A percentile compares a stretch with the other conserved stretches of the same genome.
Conservation (phyloP, 2,329 filamentous ascomycete genomes). For the Rhexocercosporidium sp. region DNA sequence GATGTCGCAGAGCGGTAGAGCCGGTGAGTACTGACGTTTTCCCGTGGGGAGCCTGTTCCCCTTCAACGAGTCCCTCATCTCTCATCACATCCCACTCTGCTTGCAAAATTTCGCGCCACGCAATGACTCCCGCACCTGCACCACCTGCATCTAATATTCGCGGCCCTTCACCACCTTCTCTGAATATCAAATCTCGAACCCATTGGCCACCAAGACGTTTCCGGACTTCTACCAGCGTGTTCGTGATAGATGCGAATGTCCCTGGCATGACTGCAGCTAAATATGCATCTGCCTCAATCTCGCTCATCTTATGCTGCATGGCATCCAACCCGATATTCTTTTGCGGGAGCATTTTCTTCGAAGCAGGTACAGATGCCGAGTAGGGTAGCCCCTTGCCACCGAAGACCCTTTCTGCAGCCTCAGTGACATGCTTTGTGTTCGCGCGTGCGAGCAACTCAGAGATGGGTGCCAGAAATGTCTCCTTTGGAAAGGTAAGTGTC, state of each 20-base stretch:
- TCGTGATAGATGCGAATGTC: slow-evolving; percentile 70
- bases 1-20: slow-evolving; percentile 74
- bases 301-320: slow-evolving; percentile 68
- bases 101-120: slow-evolving; percentile 77
- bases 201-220: slow-evolving; percentile 74
- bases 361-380: slow-evolving; percentile 72
- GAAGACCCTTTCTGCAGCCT: slow-evolving; percentile 74
- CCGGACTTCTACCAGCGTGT: slow-evolving; percentile 73
- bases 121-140: slow-evolving; percentile 74
- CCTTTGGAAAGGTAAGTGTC: slow-evolving; percentile 76
- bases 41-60: slow-evolving; percentile 62
- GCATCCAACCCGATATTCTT: slow-evolving; percentile 68
- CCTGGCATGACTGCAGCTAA: slow-evolving; percentile 72
- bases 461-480: slow-evolving; percentile 73
- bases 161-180: slow-evolving; percentile 59
- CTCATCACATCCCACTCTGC: slow-evolving; percentile 80
- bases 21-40: slow-evolving; percentile 83
- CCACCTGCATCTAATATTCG: slow-evolving; percentile 76
- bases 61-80: slow-evolving; percentile 52
- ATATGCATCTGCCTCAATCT: slow-evolving; percentile 78
- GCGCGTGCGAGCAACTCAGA: slow-evolving; percentile 68
- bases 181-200: slow-evolving; percentile 67
- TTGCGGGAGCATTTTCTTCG: slow-evolving; percentile 62
- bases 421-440: slow-evolving; percentile 75
- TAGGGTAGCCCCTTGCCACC: slow-evolving; percentile 78